phyloP scores from a whole-genome alignment of 805 yeast genomes.

The Candida dajiaensis region DNA sequence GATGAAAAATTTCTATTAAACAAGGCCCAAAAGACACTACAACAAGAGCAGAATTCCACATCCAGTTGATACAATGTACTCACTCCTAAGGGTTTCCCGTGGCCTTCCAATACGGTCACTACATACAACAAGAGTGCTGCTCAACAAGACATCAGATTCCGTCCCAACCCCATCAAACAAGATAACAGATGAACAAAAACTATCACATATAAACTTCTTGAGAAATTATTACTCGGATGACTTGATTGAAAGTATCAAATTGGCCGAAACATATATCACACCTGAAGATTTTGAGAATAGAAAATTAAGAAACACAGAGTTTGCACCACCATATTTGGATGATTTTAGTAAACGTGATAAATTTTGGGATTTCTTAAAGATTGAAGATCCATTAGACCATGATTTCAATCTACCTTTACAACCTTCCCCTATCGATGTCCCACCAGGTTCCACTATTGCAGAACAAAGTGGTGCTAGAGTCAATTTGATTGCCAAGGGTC shows the following conservation, averaged over 20 bases:
- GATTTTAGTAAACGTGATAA: constrained; percentile 70
- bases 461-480: constrained; percentile 20
- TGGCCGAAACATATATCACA: constrained; percentile 69
- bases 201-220: constrained; percentile 32
- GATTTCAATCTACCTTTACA: constrained; percentile 50
- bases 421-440: constrained; percentile 46
- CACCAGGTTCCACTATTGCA: constrained; percentile 39
- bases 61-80: constrained; percentile 2
- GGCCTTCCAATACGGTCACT: constrained; percentile 3
- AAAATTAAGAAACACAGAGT: constrained; percentile 36
- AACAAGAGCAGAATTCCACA: not conserved
- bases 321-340: constrained; percentile 65
- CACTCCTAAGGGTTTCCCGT: constrained; percentile 3
- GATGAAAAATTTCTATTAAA: not conserved
- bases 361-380: constrained; percentile 61
- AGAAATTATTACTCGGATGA: constrained; percentile 77
- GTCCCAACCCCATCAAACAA: not conserved
- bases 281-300: constrained; percentile 53
- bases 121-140: constrained; percentile 2
- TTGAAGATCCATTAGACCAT: constrained; percentile 45
- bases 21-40: too few species aligned
- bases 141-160: constrained; percentile 1
- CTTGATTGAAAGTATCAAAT: constrained; percentile 71
- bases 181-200: constrained; percentile 12
- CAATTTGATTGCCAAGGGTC: constrained; percentile 40